Conservation (phyloP, 2,329 filamentous ascomycete genomes). For the Thermothelomyces thermophilus region DNA sequence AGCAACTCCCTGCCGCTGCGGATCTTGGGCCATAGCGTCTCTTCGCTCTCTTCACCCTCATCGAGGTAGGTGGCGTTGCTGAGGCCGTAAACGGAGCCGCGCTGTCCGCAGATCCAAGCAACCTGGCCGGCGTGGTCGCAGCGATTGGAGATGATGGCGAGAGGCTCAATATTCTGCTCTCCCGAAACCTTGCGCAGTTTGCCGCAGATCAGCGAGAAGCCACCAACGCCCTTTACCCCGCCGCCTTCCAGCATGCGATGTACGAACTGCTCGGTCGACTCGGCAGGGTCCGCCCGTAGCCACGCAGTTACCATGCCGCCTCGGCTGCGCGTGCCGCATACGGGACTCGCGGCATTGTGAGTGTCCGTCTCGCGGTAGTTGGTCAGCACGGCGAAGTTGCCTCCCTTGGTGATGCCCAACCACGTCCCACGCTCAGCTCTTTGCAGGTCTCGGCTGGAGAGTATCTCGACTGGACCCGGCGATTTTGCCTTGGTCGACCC, state of each 20-base stretch:
- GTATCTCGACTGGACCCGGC: slow-evolving; percentile 34
- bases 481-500: neutral
- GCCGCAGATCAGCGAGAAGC: slow-evolving; percentile 61
- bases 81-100: slow-evolving; percentile 50
- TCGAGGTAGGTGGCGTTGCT: slow-evolving; percentile 56
- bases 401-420: slow-evolving; percentile 55
- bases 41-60: slow-evolving; percentile 30
- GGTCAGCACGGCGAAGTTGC: slow-evolving; percentile 57
- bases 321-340: slow-evolving; percentile 51
- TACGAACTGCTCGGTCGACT: slow-evolving; percentile 46
- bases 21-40: slow-evolving; percentile 52
- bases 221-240: slow-evolving; percentile 55
- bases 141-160: slow-evolving; percentile 59
- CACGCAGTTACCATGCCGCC: slow-evolving; percentile 60
- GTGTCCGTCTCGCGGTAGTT: slow-evolving; percentile 56
- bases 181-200: slow-evolving; percentile 39
- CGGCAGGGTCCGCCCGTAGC: slow-evolving; percentile 45
- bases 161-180: slow-evolving; percentile 34
- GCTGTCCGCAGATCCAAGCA: slow-evolving; percentile 48
- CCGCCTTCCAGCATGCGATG: slow-evolving; percentile 44
- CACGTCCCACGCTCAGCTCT: slow-evolving; percentile 58
- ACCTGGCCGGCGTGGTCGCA: slow-evolving; percentile 47
- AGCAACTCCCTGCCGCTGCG: slow-evolving; percentile 44
- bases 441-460: slow-evolving; percentile 57
- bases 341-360: slow-evolving; percentile 44